A percentile compares a stretch with the other conserved stretches of the same genome.
phyloP scores from a whole-genome alignment of 1,284 basidiomycete species.

The Lentinula novae-zelandiae region DNA sequence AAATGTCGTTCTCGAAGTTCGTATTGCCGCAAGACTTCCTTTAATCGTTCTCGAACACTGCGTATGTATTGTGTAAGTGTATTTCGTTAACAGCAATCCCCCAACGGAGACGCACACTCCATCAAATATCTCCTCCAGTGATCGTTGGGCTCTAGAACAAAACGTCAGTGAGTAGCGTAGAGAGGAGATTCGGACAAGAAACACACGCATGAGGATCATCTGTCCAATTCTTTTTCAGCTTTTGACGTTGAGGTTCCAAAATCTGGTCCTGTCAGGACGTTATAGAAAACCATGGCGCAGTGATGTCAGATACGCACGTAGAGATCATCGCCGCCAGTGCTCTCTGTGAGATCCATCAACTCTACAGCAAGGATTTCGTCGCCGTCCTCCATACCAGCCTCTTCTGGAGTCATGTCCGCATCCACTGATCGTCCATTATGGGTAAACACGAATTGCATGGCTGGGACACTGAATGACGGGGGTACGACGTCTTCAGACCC shows the following conservation, averaged over 20 bases:
- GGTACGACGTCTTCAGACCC: slow-evolving; percentile 38
- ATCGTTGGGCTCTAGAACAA: slow-evolving; percentile 55
- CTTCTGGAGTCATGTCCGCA: slow-evolving; percentile 77
- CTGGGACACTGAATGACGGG: slow-evolving; percentile 28
- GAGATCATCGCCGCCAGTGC: slow-evolving; percentile 49
- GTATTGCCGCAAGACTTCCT: slow-evolving; percentile 79
- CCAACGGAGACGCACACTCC: slow-evolving; percentile 52
- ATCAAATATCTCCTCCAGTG: slow-evolving; percentile 77
- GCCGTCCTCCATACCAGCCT: slow-evolving; percentile 76
- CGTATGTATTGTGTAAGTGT: slow-evolving; percentile 8
- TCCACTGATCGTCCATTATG: slow-evolving; percentile 73
- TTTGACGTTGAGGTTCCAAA: slow-evolving; percentile 57
- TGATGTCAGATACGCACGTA: slow-evolving; percentile 42
- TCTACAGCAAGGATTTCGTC: slow-evolving; percentile 84
- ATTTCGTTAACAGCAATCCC: not conserved
- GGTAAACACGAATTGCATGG: slow-evolving; percentile 76
- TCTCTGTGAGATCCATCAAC: slow-evolving; percentile 80
- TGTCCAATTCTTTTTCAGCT: slow-evolving; percentile 73
- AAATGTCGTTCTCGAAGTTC: slow-evolving; percentile 84
- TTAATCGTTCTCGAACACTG: slow-evolving; percentile 77
- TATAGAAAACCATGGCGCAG: slow-evolving; percentile 4
- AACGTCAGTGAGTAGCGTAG: slow-evolving; percentile 9
- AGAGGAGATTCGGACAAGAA: slow-evolving; percentile 3
- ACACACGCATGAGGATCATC: slow-evolving; percentile 69
- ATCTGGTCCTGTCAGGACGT: slow-evolving; percentile 50